phyloP scores from a whole-genome alignment of 495 filamentous ascomycete species.

The Margaritispora aquatica region DNA sequence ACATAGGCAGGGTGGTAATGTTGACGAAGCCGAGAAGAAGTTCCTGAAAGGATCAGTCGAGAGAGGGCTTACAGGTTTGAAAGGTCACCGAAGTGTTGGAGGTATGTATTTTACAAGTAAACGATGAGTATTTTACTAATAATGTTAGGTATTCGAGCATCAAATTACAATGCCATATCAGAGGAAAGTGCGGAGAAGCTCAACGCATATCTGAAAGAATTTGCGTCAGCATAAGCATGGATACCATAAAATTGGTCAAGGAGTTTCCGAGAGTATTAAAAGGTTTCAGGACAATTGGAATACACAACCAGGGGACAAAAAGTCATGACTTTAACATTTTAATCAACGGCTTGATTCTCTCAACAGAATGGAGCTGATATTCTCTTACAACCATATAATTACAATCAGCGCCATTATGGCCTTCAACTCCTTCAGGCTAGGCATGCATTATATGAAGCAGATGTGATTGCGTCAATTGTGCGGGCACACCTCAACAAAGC shows the following conservation, averaged over 20 bases:
- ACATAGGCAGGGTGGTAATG: neutral
- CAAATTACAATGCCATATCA: constrained; percentile 61
- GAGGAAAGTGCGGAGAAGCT: constrained; percentile 53
- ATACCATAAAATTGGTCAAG: constrained; percentile 38
- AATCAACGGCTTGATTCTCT: too few relatives aligned
- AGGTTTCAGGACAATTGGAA: too few relatives aligned
- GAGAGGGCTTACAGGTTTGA: constrained; percentile 60
- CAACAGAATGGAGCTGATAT: neutral
- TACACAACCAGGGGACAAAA: too few relatives aligned
- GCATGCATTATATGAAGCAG: too few relatives aligned
- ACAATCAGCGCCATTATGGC: constrained; percentile 24
- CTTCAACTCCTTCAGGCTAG: neutral
- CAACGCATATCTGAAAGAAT: constrained; percentile 48
- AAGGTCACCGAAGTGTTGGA: constrained; percentile 73
- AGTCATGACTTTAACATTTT: too few relatives aligned
- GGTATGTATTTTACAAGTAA: neutral
- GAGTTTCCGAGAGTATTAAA: constrained; percentile 54
- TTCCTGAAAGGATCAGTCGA: constrained; percentile 69
- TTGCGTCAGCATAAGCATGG: constrained; percentile 30
- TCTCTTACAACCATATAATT: neutral
- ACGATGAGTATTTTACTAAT: too few relatives aligned
- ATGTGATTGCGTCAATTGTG: too few relatives aligned
- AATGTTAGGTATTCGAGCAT: constrained; percentile 48
- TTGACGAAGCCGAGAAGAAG: constrained; percentile 55
- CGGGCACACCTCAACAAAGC: neutral